Percentiles rank a stretch among this genome's conserved stretches.
Conservation (phyloP, 1,284 basidiomycete species). For the Porphyrellus sp. region DNA sequence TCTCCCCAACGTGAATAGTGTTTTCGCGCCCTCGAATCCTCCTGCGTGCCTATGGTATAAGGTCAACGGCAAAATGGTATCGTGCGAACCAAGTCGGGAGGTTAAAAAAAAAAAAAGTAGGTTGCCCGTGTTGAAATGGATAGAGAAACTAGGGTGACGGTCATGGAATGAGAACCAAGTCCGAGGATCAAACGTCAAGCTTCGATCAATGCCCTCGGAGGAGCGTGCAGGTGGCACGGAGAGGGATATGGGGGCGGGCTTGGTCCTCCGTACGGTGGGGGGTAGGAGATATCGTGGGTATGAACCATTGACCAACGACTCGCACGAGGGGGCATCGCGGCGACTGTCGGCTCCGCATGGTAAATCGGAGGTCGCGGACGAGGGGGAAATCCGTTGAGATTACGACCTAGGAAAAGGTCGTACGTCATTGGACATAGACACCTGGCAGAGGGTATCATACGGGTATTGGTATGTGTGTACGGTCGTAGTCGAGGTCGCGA, state of each 20-base stretch:
- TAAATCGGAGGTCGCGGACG: neutral
- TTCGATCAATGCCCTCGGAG: constrained; percentile 4
- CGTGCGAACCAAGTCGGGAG: neutral
- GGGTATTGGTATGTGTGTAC: neutral
- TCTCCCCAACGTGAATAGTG: too few relatives aligned
- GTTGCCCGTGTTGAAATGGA: neutral
- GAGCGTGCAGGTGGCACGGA: neutral
- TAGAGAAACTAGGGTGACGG: neutral
- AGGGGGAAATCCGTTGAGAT: neutral
- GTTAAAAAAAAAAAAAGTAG: neutral
- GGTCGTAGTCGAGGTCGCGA: neutral
- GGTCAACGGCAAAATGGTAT: constrained; percentile 6
- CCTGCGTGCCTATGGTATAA: constrained; percentile 8
- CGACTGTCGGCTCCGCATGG: constrained; percentile 13
- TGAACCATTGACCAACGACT: neutral
- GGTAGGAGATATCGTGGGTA: neutral
- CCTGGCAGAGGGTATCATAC: neutral
- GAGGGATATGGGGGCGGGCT: constrained; percentile 15
- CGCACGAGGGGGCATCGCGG: neutral
- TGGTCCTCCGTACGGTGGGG: constrained; percentile 17
- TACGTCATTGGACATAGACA: neutral
- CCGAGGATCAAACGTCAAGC: neutral
- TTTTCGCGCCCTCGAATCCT: neutral
- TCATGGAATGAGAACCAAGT: neutral
- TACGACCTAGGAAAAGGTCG: neutral